Percentiles rank a stretch among this genome's conserved stretches.
Evolutionary conservation across 139 green algal species (phyloP).

Genomic region (Chlorella sp.): DNA sequence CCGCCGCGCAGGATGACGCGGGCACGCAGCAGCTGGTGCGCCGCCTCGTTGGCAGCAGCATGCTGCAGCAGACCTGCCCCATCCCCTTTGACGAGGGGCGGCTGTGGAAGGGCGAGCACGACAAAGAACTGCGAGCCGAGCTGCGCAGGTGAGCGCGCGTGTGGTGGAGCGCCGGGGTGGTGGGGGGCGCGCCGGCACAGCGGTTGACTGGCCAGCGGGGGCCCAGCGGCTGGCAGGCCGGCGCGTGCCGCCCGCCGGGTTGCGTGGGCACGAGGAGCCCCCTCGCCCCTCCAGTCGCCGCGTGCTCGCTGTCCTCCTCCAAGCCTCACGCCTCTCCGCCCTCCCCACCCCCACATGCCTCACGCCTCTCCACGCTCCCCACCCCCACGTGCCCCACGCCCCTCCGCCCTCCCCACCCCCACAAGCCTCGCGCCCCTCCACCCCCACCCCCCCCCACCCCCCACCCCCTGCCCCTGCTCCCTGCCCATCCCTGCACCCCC

Average conservation of each 20-base stretch:
- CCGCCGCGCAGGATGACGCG: conserved; percentile 65
- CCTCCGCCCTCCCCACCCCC: not conserved
- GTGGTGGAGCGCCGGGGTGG: too few relatives aligned
- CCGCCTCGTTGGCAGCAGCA: conserved; percentile 61
- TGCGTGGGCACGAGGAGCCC: not conserved
- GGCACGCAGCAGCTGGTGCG: conserved; percentile 59
- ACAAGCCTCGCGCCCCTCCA: not conserved
- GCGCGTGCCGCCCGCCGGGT: not conserved
- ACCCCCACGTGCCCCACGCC: not conserved
- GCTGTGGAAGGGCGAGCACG: conserved; percentile 83
- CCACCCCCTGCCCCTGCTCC: not conserved
- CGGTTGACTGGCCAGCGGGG: too few relatives aligned
- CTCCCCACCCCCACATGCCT: not conserved
- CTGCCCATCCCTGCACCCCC: not conserved
- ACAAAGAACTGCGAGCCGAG: conserved; percentile 61
- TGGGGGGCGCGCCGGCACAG: too few relatives aligned
- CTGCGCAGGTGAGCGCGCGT: conserved; percentile 52
- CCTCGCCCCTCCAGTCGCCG: too few relatives aligned
- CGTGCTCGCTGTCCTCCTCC: too few relatives aligned
- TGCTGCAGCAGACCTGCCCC: conserved; percentile 74
- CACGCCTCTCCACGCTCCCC: not conserved
- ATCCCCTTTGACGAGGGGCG: conserved; percentile 92
- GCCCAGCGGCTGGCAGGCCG: too few relatives aligned
- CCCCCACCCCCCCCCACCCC: not conserved
- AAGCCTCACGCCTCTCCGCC: too few relatives aligned